A percentile compares a stretch with the other conserved stretches of the same genome.
Evolutionary conservation across 805 yeast genomes (phyloP).

Genomic region (Myxozyma kluyveri): DNA sequence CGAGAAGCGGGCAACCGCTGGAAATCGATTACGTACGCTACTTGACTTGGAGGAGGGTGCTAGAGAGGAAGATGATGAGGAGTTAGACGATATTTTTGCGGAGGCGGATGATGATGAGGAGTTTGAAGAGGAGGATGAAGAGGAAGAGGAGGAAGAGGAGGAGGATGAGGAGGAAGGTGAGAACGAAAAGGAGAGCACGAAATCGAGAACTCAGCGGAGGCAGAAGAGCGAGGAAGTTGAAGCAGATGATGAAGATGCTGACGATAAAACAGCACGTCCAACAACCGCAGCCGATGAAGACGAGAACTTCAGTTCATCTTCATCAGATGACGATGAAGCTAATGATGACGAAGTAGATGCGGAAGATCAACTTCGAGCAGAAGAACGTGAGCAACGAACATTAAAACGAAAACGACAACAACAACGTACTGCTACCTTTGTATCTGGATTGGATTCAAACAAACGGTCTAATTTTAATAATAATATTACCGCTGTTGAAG

Average conservation of each 20-base stretch:
- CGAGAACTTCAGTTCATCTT: constrained; percentile 50
- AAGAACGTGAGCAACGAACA: constrained; percentile 34
- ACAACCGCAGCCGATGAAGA: constrained; percentile 37
- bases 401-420: constrained; percentile 35
- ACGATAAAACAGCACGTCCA: background rate
- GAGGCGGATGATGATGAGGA: constrained; percentile 44
- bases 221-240: constrained; percentile 12
- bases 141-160: constrained; percentile 32
- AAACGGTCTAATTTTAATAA: too few relatives aligned
- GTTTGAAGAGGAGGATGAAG: constrained; percentile 39
- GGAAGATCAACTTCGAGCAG: constrained; percentile 53
- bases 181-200: constrained; percentile 25
- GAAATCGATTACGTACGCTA: constrained; percentile 71
- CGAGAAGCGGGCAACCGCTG: constrained; percentile 81
- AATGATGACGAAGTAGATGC: constrained; percentile 51
- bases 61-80: constrained; percentile 78
- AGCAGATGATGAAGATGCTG: constrained; percentile 4
- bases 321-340: constrained; percentile 48
- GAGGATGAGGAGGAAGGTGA: constrained; percentile 28
- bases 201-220: constrained; percentile 16
- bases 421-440: constrained; percentile 11
- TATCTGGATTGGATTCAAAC: background rate
- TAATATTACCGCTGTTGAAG: too few relatives aligned
- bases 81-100: constrained; percentile 43
- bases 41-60: constrained; percentile 65